Percentiles rank a stretch among this genome's conserved stretches.
These are phyloP conservation scores for Aspergillus sp. DNA, from an alignment of 2,329 filamentous ascomycete genomes.

Conservation along the genomic window DNA sequence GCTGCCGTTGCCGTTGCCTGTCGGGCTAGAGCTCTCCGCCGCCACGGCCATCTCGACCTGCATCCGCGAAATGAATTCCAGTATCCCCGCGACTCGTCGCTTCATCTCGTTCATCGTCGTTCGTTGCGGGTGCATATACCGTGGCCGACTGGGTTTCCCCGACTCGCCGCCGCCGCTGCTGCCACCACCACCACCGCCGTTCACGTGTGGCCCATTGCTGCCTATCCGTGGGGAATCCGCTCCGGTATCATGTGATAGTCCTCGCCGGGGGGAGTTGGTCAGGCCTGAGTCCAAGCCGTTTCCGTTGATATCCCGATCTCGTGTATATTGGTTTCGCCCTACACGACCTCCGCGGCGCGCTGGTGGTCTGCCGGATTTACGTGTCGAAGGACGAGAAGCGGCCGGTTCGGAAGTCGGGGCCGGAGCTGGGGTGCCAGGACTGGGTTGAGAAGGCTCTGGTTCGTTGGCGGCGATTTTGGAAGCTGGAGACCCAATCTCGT, in stretches of 20 bases:
- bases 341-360: constrained; percentile 57
- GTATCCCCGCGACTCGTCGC: constrained; percentile 70
- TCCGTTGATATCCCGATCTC: constrained; percentile 58
- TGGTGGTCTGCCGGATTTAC: constrained; percentile 56
- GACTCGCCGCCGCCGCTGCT: constrained; percentile 34
- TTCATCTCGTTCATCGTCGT: constrained; percentile 84
- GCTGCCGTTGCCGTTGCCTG: constrained; percentile 26
- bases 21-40: constrained; percentile 40
- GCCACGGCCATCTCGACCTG: constrained; percentile 73
- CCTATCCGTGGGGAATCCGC: constrained; percentile 28
- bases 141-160: constrained; percentile 53
- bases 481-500: constrained; percentile 53
- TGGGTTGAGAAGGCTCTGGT: constrained; percentile 35
- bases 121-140: constrained; percentile 47
- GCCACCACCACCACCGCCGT: constrained; percentile 28
- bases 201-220: constrained; percentile 43
- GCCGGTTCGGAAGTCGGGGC: constrained; percentile 30
- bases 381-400: constrained; percentile 39
- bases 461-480: constrained; percentile 32
- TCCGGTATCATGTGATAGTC: constrained; percentile 32
- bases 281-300: constrained; percentile 34
- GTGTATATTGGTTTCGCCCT: constrained; percentile 75
- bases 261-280: constrained; percentile 33
- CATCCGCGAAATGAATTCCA: constrained; percentile 82
- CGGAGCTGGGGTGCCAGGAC: constrained; percentile 35